Percentiles rank a stretch among this genome's conserved stretches.
Evolutionary conservation across 805 yeast species (phyloP).

Genomic region (Candida tibetensis): DNA sequence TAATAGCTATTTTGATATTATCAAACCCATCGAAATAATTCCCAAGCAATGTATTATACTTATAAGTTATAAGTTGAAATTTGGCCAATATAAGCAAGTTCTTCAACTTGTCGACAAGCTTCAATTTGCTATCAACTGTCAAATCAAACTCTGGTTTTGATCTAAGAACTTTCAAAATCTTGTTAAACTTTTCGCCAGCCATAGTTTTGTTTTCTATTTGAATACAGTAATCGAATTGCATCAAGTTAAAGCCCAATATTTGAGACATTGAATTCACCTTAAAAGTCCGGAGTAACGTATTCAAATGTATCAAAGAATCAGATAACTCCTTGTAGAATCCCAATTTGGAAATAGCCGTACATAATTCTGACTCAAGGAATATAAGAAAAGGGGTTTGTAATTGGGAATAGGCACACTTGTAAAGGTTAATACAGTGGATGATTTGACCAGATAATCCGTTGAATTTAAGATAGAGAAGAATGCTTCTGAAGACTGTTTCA

Average conservation of each 20-base stretch:
- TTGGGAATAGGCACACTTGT: conserved; percentile 5
- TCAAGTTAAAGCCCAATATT: conserved; percentile 23
- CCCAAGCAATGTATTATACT: conserved; percentile 15
- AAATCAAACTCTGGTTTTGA: conserved; percentile 30
- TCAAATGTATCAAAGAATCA: conserved; percentile 15
- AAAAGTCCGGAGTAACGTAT: conserved; percentile 11
- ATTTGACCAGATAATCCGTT: conserved; percentile 24
- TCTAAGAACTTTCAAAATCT: conserved; percentile 20
- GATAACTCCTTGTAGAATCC: conserved; percentile 12
- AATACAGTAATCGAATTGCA: conserved; percentile 29
- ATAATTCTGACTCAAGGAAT: conserved; percentile 12
- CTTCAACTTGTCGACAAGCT: conserved; percentile 19
- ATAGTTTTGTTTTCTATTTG: conserved; percentile 14
- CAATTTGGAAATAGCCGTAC: conserved; percentile 8
- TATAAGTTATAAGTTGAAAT: conserved; percentile 32
- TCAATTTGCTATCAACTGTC: conserved; percentile 8
- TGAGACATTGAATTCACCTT: conserved; percentile 11
- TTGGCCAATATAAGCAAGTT: conserved; percentile 31
- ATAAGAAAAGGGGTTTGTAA: conserved; percentile 2
- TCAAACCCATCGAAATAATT: conserved; percentile 28
- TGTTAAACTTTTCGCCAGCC: conserved; percentile 22
- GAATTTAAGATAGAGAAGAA: conserved; percentile 23
- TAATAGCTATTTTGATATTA: conserved; percentile 48
- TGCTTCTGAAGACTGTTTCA: conserved; percentile 28
- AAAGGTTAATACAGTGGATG: conserved; percentile 19